Percentiles rank a stretch among this genome's conserved stretches.
These are phyloP conservation scores for Cladorrhinum sp. DNA, from an alignment of 2,329 filamentous ascomycete species.

Conservation along the genomic window DNA sequence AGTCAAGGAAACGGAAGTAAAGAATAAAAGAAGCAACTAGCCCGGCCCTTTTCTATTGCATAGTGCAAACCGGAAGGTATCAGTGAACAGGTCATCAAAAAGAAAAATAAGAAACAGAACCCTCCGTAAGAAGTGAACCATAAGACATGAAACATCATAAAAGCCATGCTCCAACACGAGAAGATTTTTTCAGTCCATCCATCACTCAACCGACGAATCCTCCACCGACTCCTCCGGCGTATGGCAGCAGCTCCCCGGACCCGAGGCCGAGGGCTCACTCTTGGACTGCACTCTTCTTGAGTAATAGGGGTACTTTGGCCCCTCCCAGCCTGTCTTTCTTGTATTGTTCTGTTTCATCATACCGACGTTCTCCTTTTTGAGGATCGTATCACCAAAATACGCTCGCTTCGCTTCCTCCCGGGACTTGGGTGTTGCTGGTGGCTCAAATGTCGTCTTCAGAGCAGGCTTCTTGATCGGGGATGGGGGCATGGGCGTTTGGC, in stretches of 20 bases:
- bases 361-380: neutral
- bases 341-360: neutral
- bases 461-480: neutral
- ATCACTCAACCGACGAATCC: neutral
- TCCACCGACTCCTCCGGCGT: neutral
- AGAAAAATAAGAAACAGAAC: neutral
- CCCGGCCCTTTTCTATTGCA: conserved; percentile 2
- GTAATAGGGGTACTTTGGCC: conserved; percentile 33
- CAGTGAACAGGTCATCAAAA: neutral
- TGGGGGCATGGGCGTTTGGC: neutral
- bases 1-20: neutral
- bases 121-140: neutral
- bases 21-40: neutral
- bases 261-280: conserved; percentile 39
- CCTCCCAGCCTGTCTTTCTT: conserved; percentile 1
- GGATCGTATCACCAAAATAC: neutral
- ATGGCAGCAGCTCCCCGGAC: neutral
- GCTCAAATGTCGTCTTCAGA: neutral
- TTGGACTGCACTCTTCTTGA: conserved; percentile 47
- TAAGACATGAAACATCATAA: conserved; percentile 1
- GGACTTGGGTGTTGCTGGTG: neutral
- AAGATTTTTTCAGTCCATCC: neutral
- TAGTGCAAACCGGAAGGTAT: neutral
- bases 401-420: neutral
- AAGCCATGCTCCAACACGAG: neutral